phyloP scores from a whole-genome alignment of 129 eudicot genomes.

The Logfia minima region DNA sequence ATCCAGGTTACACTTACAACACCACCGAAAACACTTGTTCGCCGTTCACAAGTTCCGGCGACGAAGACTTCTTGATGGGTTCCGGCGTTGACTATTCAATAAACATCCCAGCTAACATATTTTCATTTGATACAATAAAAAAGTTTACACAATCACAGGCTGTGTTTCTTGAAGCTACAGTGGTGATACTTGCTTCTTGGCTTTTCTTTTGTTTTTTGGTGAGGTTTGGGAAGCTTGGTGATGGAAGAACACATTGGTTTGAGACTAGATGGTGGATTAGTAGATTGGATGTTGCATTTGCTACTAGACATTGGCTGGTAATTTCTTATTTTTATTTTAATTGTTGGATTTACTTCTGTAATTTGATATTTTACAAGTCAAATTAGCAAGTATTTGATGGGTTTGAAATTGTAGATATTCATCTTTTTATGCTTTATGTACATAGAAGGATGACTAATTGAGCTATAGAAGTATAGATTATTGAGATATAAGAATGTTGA shows the following conservation, averaged over 20 bases:
- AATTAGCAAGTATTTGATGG: background rate
- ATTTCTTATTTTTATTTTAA: background rate
- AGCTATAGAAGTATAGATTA: background rate
- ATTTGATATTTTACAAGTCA: background rate
- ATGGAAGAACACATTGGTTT: slow-evolving; percentile 66
- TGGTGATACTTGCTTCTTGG: slow-evolving; percentile 63
- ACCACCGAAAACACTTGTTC: slow-evolving; percentile 37
- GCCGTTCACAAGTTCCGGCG: slow-evolving; percentile 30
- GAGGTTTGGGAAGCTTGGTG: slow-evolving; percentile 63
- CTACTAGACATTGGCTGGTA: slow-evolving; percentile 95
- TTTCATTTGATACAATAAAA: slow-evolving; percentile 70
- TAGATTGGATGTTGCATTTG: slow-evolving; percentile 64
- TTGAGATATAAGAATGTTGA: background rate
- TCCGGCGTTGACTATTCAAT: slow-evolving; percentile 70
- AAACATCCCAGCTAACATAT: slow-evolving; percentile 60
- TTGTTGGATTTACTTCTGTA: background rate
- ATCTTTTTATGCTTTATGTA: background rate
- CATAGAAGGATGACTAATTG: background rate
- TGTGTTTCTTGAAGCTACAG: slow-evolving; percentile 75
- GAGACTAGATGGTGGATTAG: slow-evolving; percentile 92
- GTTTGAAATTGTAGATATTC: background rate
- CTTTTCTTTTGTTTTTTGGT: slow-evolving; percentile 50
- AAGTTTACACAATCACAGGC: slow-evolving; percentile 86
- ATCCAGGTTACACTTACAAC: slow-evolving; percentile 76
- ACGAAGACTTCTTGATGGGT: slow-evolving; percentile 28